Percentiles rank a stretch among this genome's conserved stretches.
These are phyloP conservation scores for Pythium biforme DNA, from an alignment of 352 stramenopile species.

Conservation along the genomic window DNA sequence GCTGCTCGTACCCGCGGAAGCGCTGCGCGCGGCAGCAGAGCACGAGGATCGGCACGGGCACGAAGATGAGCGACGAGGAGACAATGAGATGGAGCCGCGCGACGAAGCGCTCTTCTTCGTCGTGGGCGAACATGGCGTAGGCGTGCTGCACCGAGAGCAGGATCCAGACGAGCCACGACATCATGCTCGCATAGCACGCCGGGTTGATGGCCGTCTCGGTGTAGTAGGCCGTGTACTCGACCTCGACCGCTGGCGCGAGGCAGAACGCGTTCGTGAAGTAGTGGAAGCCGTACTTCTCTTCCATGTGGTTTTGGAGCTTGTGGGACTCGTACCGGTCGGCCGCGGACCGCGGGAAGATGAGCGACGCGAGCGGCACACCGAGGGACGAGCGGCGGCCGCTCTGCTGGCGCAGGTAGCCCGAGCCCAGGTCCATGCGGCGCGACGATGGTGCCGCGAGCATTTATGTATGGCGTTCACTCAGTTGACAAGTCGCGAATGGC, in stretches of 20 bases:
- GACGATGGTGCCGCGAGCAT: conserved; percentile 14
- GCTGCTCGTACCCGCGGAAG: conserved; percentile 61
- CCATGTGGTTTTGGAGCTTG: conserved; percentile 61
- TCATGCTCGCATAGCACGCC: conserved; percentile 57
- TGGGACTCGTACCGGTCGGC: conserved; percentile 63
- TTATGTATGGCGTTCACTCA: too few species aligned
- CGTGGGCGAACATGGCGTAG: conserved; percentile 39
- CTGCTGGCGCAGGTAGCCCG: conserved; percentile 9
- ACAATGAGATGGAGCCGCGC: conserved; percentile 40
- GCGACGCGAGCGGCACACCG: conserved; percentile 56
- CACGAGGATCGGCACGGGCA: conserved; percentile 61
- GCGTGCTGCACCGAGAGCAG: conserved; percentile 42
- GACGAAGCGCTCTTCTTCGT: conserved; percentile 31
- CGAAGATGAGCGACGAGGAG: conserved; percentile 49
- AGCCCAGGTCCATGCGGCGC: conserved; percentile 9
- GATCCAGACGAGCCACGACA: conserved; percentile 61
- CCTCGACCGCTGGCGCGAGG: conserved; percentile 48
- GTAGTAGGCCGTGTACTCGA: conserved; percentile 83
- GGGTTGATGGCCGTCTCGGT: conserved; percentile 65
- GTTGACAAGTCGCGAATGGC: too few species aligned
- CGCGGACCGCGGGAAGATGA: conserved; percentile 74
- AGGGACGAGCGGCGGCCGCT: conserved; percentile 52
- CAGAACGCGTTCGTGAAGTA: conserved; percentile 79
- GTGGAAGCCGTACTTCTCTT: conserved; percentile 84
- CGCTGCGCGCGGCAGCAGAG: conserved; percentile 44